Percentiles rank a stretch among this genome's conserved stretches.
phyloP scores from a whole-genome alignment of 148 eudicot genomes.

The Chenopodium quinoa region DNA sequence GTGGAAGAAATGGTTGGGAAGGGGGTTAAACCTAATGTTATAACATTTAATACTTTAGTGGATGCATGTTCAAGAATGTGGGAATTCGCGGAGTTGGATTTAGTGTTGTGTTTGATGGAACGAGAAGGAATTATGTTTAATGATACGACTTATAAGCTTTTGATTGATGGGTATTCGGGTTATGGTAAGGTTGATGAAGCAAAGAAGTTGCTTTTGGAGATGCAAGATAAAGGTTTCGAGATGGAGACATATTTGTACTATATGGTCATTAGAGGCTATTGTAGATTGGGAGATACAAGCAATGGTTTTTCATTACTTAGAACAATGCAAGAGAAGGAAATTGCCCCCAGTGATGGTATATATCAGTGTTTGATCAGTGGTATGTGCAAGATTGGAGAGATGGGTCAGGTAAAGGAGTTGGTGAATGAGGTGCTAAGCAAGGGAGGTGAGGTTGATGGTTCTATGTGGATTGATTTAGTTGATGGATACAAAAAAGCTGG shows the following conservation, averaged over 20 bases:
- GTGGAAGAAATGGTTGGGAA: conserved; percentile 37
- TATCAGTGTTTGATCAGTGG: conserved; percentile 31
- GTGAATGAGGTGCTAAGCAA: conserved; percentile 31
- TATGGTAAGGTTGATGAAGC: conserved; percentile 42
- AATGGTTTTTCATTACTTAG: conserved; percentile 31
- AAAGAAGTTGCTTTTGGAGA: conserved; percentile 36
- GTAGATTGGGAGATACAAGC: conserved; percentile 29
- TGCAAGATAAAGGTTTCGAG: conserved; percentile 39
- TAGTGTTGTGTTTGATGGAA: conserved; percentile 38
- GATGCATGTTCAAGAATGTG: conserved; percentile 45
- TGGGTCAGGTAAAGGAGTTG: conserved; percentile 33
- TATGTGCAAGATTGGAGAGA: conserved; percentile 35
- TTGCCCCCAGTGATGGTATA: conserved; percentile 27
- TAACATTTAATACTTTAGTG: conserved; percentile 43
- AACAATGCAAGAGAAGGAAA: conserved; percentile 31
- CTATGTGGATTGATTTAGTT: conserved; percentile 18
- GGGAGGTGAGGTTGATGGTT: conserved; percentile 31
- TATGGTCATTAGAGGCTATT: conserved; percentile 37
- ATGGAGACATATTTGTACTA: conserved; percentile 32
- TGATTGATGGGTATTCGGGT: conserved; percentile 45
- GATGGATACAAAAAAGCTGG: conserved; percentile 30
- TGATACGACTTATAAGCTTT: conserved; percentile 35
- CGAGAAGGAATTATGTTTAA: conserved; percentile 32
- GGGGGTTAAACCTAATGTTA: conserved; percentile 41
- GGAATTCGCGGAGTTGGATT: conserved; percentile 39